phyloP scores from a whole-genome alignment of 805 yeast genomes.

The Crinitomyces ghanaensis region DNA sequence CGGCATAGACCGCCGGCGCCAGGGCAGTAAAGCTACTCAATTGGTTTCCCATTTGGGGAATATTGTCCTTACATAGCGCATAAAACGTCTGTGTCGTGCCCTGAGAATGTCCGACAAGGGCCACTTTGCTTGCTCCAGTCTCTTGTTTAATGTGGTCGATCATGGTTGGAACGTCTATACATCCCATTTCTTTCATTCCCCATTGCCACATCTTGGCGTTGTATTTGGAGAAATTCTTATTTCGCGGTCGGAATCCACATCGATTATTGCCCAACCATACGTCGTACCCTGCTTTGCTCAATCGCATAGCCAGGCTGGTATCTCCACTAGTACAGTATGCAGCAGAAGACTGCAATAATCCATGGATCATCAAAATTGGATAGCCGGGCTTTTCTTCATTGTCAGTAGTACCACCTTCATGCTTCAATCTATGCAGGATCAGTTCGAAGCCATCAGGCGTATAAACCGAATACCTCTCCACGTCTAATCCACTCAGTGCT shows the following conservation, averaged over 20 bases:
- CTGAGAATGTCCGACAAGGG: constrained; percentile 78
- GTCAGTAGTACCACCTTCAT: constrained; percentile 39
- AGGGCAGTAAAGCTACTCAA: constrained; percentile 62
- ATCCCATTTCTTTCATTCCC: constrained; percentile 79
- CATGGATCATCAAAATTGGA: constrained; percentile 76
- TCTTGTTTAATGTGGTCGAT: constrained; percentile 39
- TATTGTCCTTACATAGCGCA: constrained; percentile 42
- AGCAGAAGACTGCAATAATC: constrained; percentile 77
- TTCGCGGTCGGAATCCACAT: constrained; percentile 71
- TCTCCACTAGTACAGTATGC: constrained; percentile 77
- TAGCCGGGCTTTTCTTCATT: constrained; percentile 24
- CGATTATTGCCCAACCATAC: constrained; percentile 90
- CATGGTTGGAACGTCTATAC: constrained; percentile 64
- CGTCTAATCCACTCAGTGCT: constrained; percentile 43
- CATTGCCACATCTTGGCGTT: constrained; percentile 76
- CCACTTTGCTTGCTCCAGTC: constrained; percentile 30
- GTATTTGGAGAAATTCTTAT: constrained; percentile 34
- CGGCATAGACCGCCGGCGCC: constrained; percentile 90
- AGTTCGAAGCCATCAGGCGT: constrained; percentile 76
- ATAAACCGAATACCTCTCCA: constrained; percentile 46
- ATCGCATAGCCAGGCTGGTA: constrained; percentile 56
- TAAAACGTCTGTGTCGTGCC: constrained; percentile 83
- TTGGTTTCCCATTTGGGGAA: constrained; percentile 37
- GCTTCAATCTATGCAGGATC: constrained; percentile 49
- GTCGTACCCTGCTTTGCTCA: constrained; percentile 52